Base-by-base conservation (phyloP, 805 yeast genomes). In the Nematodospora valgi region DNA sequence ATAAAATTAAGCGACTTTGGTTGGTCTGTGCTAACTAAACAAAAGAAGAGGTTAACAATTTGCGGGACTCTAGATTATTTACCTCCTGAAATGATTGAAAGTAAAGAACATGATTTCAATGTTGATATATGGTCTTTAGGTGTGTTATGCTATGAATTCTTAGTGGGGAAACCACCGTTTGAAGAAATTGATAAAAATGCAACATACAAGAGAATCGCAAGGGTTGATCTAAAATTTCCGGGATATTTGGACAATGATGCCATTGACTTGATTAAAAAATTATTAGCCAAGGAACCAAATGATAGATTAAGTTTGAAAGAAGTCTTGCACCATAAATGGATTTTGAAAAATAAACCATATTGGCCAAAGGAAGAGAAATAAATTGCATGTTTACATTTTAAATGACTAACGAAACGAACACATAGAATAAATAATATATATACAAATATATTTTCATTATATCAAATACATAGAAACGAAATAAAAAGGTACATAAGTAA, bases 41-140 rank as follows among this genome's bases (percentile, higher is more conserved):
- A 16, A 13, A 41, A 40, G 8, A 73, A 76, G 43, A 65, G 96
- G 49, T 70, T 78, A 11, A 91, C 98, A 0, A 74, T 93, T 65
- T 93, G 98, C 59, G 98, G 98, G 0, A 93, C 98, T 0, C 65
- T 91, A 26, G 98, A 93, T 59, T 91, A 91, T 49, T 61, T 93
- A 11, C 94, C 98, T 0, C 98, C 98, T 6, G 98, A 91, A 60
- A 81, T 93, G 84, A 86, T 91, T 5, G 93, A 83, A 42, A 80
- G 85, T 1, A 79, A 75, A 47, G 84, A 80, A 8, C 93, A 91
- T 49, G 91, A 84, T 47, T 72, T 70, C 35, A 70, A 70, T 34
- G 95, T 87, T 0, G 98, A 91, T 54, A 73, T 83, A 3, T 91
- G 98, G 98, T 86, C 97, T 1, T 64, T 91, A 35, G 98, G 98